Evolutionary conservation across 2,329 filamentous ascomycete species (phyloP).

Genomic region (Phoma herbarum): DNA sequence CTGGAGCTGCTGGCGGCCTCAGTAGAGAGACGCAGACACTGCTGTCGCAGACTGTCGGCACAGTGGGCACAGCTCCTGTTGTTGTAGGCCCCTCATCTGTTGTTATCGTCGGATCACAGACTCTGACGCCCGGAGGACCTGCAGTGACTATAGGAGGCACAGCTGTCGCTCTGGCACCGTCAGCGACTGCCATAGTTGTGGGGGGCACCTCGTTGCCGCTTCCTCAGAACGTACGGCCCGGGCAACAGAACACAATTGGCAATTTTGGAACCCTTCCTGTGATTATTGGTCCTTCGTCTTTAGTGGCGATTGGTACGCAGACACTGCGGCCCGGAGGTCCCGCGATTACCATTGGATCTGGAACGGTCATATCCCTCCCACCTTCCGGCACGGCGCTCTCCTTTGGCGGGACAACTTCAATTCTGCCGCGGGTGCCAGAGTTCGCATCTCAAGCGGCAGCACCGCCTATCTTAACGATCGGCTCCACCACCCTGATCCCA

Average conservation of each 20-base stretch:
- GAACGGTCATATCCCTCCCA: conserved; percentile 40
- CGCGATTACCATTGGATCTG: conserved; percentile 48
- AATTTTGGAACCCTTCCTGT: conserved; percentile 40
- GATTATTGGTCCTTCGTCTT: conserved; percentile 44
- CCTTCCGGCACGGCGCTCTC: conserved; percentile 42
- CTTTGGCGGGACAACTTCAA: conserved; percentile 39
- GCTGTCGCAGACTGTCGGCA: conserved; percentile 33
- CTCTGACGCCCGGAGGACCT: conserved; percentile 44
- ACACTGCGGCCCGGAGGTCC: conserved; percentile 48
- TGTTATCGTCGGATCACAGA: conserved; percentile 43
- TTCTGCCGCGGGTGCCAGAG: conserved; percentile 27
- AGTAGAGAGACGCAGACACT: conserved; percentile 30
- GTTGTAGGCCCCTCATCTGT: conserved; percentile 38
- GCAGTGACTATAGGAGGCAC: conserved; percentile 44
- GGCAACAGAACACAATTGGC: conserved; percentile 23
- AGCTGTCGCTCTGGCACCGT: conserved; percentile 43
- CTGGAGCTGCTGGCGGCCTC: conserved; percentile 14
- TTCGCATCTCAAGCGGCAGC: conserved; percentile 19
- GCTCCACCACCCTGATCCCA: conserved; percentile 51
- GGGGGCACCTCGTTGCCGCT: conserved; percentile 33
- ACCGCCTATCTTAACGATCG: conserved; percentile 54
- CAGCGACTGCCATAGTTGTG: conserved; percentile 47
- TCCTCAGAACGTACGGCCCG: conserved; percentile 1
- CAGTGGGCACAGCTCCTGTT: conserved; percentile 33
- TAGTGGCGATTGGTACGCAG: conserved; percentile 46